Percentiles rank a stretch among this genome's conserved stretches.
phyloP scores from a whole-genome alignment of 805 yeast species.

The Barnettozyma siamensis region DNA sequence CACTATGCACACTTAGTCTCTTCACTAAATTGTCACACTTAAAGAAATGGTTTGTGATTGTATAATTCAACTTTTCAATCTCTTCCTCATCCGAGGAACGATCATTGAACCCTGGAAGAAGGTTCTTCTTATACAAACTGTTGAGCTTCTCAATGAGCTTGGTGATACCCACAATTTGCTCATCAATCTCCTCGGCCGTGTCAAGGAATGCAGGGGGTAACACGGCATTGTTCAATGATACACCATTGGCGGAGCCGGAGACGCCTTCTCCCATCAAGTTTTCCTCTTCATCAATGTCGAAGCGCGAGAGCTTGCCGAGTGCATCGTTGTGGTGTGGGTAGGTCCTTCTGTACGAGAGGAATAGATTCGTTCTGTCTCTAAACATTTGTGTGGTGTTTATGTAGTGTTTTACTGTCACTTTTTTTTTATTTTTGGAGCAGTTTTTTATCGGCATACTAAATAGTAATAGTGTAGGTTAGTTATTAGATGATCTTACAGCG shows the following conservation, averaged over 20 bases:
- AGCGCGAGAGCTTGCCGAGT: constrained; percentile 12
- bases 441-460: too few relatives aligned
- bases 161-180: constrained; percentile 46
- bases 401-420: too few relatives aligned
- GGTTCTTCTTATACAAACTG: constrained; percentile 68
- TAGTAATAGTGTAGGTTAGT: too few relatives aligned
- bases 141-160: constrained; percentile 54
- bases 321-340: constrained; percentile 56
- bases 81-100: constrained; percentile 66
- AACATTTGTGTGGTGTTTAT: constrained; percentile 45
- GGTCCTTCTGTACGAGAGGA: constrained; percentile 82
- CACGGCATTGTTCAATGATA: constrained; percentile 50
- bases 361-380: constrained; percentile 91
- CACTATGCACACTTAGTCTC: constrained; percentile 42
- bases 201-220: constrained; percentile 79
- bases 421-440: too few relatives aligned
- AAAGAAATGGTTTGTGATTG: constrained; percentile 73
- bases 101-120: constrained; percentile 86
- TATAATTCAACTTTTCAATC: constrained; percentile 72
- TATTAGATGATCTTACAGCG: too few relatives aligned
- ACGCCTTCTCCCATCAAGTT: constrained; percentile 23
- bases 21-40: constrained; percentile 72
- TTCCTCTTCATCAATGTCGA: constrained; percentile 27
- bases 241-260: constrained; percentile 22
- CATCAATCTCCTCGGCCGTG: constrained; percentile 66